A percentile compares a stretch with the other conserved stretches of the same genome.
phyloP scores from a whole-genome alignment of 345 rosid species.

The Citrus hindsii region DNA sequence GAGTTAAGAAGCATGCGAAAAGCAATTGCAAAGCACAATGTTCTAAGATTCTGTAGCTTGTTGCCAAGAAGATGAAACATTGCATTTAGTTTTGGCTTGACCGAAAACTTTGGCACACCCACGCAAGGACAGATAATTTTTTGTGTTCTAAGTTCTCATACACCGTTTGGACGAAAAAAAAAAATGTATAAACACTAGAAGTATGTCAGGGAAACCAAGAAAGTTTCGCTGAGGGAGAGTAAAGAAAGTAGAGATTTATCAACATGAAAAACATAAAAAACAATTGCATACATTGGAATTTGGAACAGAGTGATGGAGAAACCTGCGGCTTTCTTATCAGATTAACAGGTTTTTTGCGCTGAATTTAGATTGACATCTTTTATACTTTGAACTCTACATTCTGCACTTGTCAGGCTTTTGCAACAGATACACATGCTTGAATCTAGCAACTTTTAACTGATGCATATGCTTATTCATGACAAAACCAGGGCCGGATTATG shows the following conservation, averaged over 20 bases:
- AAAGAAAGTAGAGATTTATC: neutral
- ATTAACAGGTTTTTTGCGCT: neutral
- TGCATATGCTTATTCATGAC: slow-evolving; percentile 2
- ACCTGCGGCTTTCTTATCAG: neutral
- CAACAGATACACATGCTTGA: neutral
- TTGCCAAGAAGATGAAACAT: neutral
- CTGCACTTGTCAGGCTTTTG: neutral
- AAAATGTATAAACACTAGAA: neutral
- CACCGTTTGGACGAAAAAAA: neutral
- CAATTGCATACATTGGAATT: neutral
- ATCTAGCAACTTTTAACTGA: neutral
- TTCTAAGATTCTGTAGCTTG: neutral
- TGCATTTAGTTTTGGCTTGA: neutral
- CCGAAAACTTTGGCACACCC: neutral
- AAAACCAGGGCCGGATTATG: slow-evolving; percentile 68
- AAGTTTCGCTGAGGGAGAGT: neutral
- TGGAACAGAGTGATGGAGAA: neutral
- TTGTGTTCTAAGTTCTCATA: too few species aligned
- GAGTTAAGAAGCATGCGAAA: neutral
- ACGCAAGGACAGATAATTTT: neutral
- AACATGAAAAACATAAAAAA: neutral
- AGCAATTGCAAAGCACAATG: neutral
- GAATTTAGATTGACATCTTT: neutral
- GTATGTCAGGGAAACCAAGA: neutral
- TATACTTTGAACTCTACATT: neutral